These are phyloP conservation scores for Crithidia mellificae DNA, from an alignment of 208 protist species.

Conservation along the genomic window DNA sequence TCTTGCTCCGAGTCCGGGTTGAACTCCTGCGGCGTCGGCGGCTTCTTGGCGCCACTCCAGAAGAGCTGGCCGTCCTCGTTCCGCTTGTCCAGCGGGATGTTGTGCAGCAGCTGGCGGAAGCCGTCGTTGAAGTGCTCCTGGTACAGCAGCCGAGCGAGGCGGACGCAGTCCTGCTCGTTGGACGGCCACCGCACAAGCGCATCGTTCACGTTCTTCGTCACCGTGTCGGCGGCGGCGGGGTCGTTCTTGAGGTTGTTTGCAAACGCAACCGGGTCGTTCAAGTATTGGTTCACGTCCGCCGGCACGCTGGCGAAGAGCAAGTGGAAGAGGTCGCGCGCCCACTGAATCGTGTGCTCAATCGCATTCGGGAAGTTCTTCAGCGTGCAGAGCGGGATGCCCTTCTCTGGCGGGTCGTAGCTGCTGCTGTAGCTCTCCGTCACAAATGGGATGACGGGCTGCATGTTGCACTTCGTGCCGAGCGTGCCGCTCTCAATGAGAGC, in stretches of 20 bases:
- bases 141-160: slow-evolving; percentile 93
- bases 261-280: slow-evolving; percentile 73
- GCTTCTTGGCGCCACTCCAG: slow-evolving; percentile 92
- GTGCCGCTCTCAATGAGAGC: slow-evolving; percentile 99
- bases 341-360: slow-evolving; percentile 99
- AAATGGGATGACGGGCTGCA: slow-evolving; percentile 96
- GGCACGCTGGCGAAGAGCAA: slow-evolving; percentile 78
- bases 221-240: slow-evolving; percentile 57
- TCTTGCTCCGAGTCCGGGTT: slow-evolving; percentile 43
- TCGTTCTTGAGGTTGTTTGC: slow-evolving; percentile 63
- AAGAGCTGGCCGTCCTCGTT: slow-evolving; percentile 91
- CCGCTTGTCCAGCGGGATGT: slow-evolving; percentile 97
- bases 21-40: slow-evolving; percentile 83
- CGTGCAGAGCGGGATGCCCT: slow-evolving; percentile 99
- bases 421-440: slow-evolving; percentile 99
- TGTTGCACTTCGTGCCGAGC: slow-evolving; percentile 98
- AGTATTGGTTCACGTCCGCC: slow-evolving; percentile 87
- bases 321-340: slow-evolving; percentile 92
- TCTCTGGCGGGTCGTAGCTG: slow-evolving; percentile 97
- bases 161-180: slow-evolving; percentile 94
- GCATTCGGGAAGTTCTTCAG: slow-evolving; percentile 99
- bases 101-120: slow-evolving; percentile 97
- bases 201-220: slow-evolving; percentile 72
- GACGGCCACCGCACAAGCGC: slow-evolving; percentile 78
- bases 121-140: slow-evolving; percentile 95